Evolutionary conservation across 2,329 filamentous ascomycete species (phyloP), one percentile per base, ranked within the genome.

Genomic region (Epichloe bromicola): DNA sequence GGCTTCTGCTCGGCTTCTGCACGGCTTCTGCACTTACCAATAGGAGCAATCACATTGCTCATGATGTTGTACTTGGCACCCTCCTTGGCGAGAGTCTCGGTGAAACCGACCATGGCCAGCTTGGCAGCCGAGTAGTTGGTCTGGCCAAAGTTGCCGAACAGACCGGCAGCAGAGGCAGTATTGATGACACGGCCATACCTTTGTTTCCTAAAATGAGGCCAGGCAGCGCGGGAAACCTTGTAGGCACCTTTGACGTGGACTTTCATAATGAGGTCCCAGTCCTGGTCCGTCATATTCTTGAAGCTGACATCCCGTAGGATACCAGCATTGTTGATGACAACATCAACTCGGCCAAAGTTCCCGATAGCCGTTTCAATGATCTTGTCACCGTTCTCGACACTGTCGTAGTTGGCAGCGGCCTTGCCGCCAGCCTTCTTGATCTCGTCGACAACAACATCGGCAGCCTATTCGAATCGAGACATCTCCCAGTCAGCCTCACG

Each of bases 201-300:
- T 73, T 98, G 93, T 75, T 97, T 97, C 65, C 91, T 81, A 79
- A 98, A 97, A 71, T 97, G 78, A 54, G 91, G 89, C 91, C 93
- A 98, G 49, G 93, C 93, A 56, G 93, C 93, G 68, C 83, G 84
- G 55, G 93, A 79, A 68, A 88, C 95, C 80, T 95, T 97, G 79
- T 95, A 98, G 63, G 89, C 85, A 60, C 93, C 93, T 65, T 82
- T 86, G 61, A 96, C 83, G 70, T 98, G 91, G 52, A 97, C 91
- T 67, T 82, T 85, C 70, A 91, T 87, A 66, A 96, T 86, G 59
- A 96, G 73, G 66, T 98, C 91, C 93, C 93, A 98, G 69, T 98
- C 93, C 65, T 85, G 72, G 68, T 98, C 93, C 69, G 85, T 93
- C 80, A 97, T 94, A 73, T 97, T 97, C 80, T 95, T 95, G 76